Percentiles rank a stretch among this genome's conserved stretches.
Conservation (phyloP, 1,139 yeast genomes). For the Lizanozyma gosingica region DNA sequence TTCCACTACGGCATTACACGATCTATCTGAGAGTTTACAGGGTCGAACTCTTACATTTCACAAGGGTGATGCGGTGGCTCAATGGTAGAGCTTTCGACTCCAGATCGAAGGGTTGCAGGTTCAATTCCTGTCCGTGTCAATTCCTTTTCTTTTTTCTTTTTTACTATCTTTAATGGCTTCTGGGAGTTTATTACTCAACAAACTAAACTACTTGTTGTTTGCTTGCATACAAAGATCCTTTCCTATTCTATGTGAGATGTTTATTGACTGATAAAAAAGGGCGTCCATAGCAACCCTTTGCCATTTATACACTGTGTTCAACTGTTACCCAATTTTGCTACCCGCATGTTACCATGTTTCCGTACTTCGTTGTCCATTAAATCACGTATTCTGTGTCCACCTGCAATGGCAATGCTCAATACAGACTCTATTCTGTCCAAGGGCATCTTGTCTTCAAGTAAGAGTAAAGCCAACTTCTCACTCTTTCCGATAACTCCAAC, state of each 20-base stretch:
- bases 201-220: no score
- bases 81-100: conserved; percentile 91
- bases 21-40: no score
- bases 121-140: conserved; percentile 29
- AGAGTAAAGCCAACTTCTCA: conserved; percentile 69
- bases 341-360: conserved; percentile 49
- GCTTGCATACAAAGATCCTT: no score
- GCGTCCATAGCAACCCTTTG: no score
- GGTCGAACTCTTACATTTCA: no score
- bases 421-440: conserved; percentile 71
- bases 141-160: conserved; percentile 11
- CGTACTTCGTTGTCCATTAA: conserved; percentile 83
- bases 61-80: conserved; percentile 71
- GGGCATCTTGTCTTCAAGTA: conserved; percentile 77
- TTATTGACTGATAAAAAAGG: no score
- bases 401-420: conserved; percentile 82
- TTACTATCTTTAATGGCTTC: no score
- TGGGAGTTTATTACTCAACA: no score
- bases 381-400: conserved; percentile 72
- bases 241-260: no score
- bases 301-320: neutral
- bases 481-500: conserved; percentile 78
- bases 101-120: conserved; percentile 38
- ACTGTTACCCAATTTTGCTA: conserved; percentile 15
- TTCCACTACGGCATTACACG: no score